Evolutionary conservation across 768 basidiomycete genomes (phyloP).

Genomic region (Termitomyces sp.): DNA sequence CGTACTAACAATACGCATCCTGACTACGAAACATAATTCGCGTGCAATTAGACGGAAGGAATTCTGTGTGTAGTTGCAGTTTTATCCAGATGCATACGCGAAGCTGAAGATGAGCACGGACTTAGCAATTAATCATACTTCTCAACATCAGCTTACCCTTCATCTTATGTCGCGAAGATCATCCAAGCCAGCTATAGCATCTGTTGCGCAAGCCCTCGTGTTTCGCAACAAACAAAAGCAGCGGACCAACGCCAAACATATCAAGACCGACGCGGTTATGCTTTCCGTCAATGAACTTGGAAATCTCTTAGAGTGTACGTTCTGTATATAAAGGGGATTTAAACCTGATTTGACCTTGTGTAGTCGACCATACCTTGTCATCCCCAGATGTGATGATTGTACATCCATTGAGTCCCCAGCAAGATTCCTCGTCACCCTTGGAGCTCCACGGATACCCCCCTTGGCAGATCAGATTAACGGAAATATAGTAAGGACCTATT

Average conservation of each 20-base stretch:
- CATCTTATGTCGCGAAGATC: constrained; percentile 53
- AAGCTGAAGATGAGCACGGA: neutral
- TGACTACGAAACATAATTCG: neutral
- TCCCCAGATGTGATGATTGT: constrained; percentile 77
- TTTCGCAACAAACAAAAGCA: constrained; percentile 20
- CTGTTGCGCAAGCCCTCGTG: constrained; percentile 43
- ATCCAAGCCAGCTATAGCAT: constrained; percentile 61
- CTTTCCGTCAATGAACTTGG: constrained; percentile 43
- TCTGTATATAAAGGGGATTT: neutral
- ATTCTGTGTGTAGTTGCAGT: neutral
- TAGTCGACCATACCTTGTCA: constrained; percentile 49
- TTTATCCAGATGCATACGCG: neutral
- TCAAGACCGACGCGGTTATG: constrained; percentile 19
- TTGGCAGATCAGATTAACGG: constrained; percentile 80
- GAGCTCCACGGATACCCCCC: constrained; percentile 78
- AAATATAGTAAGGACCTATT: constrained; percentile 56
- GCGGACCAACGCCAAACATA: constrained; percentile 13
- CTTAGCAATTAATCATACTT: neutral
- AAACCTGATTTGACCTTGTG: constrained; percentile 4
- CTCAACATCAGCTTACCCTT: constrained; percentile 33
- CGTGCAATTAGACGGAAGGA: neutral
- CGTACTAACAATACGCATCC: constrained; percentile 14
- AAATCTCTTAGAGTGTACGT: constrained; percentile 53
- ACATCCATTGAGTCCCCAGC: constrained; percentile 44
- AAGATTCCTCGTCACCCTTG: constrained; percentile 35